Conservation (phyloP, 2,329 filamentous ascomycete genomes). For the Sordariomycetes sp. region DNA sequence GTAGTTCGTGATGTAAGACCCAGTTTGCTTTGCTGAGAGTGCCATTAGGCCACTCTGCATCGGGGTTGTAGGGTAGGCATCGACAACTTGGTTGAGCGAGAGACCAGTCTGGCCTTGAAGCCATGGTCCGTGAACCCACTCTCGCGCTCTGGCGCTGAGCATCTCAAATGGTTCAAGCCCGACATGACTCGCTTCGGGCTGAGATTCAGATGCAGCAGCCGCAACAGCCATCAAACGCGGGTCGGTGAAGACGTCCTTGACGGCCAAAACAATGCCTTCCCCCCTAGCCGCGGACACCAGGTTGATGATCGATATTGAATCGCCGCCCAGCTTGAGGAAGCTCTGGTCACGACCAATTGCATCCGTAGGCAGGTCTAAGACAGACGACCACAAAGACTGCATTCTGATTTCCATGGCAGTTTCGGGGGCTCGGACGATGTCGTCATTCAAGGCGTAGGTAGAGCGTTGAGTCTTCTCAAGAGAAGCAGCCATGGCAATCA, state of each 20-base stretch:
- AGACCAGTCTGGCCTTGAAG: no score
- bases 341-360: conserved; percentile 5
- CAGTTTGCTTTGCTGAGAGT: conserved; percentile 11
- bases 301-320: conserved; percentile 25
- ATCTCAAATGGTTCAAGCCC: no score
- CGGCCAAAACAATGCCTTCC: conserved; percentile 2
- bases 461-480: neutral
- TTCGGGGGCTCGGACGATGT: conserved; percentile 13
- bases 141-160: no score
- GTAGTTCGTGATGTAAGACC: conserved; percentile 8
- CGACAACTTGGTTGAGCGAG: conserved; percentile 5
- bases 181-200: no score
- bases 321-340: conserved; percentile 31
- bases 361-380: neutral
- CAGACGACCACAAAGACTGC: neutral
- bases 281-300: conserved; percentile 14
- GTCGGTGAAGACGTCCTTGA: conserved; percentile 1
- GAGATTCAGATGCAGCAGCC: neutral
- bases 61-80: conserved; percentile 26
- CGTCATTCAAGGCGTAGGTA: conserved; percentile 3
- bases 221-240: conserved; percentile 2
- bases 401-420: neutral
- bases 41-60: conserved; percentile 26
- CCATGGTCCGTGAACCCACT: no score
- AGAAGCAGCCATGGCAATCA: neutral